Evolutionary conservation across 495 filamentous ascomycete genomes (phyloP).

Genomic region (Lasiosphaeria miniovina): DNA sequence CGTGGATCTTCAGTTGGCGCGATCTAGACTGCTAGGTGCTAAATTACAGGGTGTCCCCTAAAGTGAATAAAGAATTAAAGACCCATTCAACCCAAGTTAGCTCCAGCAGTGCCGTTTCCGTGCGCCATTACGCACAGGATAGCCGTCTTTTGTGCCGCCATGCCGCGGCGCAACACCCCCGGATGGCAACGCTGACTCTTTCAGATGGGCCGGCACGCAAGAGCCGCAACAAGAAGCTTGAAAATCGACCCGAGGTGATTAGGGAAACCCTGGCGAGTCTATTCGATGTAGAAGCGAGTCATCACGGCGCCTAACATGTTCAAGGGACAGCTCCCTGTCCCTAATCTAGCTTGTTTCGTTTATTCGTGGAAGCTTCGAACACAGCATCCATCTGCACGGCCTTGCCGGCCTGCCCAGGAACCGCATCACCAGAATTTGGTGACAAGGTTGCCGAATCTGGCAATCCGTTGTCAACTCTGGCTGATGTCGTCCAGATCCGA

Average conservation of each 20-base stretch:
- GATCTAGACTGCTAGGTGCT: too few relatives aligned
- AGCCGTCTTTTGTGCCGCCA: too few relatives aligned
- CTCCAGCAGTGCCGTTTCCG: too few relatives aligned
- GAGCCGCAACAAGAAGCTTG: background rate
- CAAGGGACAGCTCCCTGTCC: constrained; percentile 1
- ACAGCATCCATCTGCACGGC: background rate
- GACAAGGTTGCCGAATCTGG: background rate
- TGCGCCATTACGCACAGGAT: too few relatives aligned
- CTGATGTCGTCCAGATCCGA: background rate
- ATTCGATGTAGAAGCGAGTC: background rate
- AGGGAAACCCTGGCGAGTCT: background rate
- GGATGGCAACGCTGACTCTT: background rate
- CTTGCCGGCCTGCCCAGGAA: too few relatives aligned
- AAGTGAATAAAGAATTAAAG: too few relatives aligned
- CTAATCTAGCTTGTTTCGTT: background rate
- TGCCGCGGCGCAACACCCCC: too few relatives aligned
- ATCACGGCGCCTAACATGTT: background rate
- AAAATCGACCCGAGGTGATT: background rate
- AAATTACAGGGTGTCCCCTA: too few relatives aligned
- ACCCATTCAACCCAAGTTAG: too few relatives aligned
- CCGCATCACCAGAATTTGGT: too few relatives aligned
- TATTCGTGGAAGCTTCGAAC: too few relatives aligned
- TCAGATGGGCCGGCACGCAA: constrained; percentile 1
- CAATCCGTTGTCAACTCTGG: constrained; percentile 1
- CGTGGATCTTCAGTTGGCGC: too few relatives aligned